Percentiles rank a stretch among this genome's conserved stretches.
Evolutionary conservation across 1,284 basidiomycete genomes (phyloP).

Genomic region (Pterula multifida): DNA sequence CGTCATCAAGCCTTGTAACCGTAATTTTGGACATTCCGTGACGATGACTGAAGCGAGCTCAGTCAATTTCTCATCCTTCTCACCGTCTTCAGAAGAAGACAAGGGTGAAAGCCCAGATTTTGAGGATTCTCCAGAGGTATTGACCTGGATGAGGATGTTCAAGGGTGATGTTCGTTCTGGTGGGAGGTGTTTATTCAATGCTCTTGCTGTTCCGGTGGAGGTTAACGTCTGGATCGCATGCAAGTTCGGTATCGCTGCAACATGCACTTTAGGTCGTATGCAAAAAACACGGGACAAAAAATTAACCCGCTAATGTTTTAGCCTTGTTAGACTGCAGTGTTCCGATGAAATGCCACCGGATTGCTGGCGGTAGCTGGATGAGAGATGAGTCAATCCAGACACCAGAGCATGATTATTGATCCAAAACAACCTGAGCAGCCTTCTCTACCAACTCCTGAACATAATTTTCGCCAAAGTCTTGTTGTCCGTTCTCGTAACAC

Average conservation of each 20-base stretch:
- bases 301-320: conserved; percentile 77
- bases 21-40: conserved; percentile 59
- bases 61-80: conserved; percentile 38
- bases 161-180: conserved; percentile 38
- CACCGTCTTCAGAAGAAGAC: conserved; percentile 11
- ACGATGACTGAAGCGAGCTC: conserved; percentile 68
- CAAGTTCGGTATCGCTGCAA: conserved; percentile 77
- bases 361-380: conserved; percentile 63
- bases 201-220: conserved; percentile 73
- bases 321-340: conserved; percentile 92
- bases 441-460: conserved; percentile 94
- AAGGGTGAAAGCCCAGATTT: conserved; percentile 81
- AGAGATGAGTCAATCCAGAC: too few relatives aligned
- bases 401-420: conserved; percentile 1
- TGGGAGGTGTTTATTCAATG: conserved; percentile 71
- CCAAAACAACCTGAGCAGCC: conserved; percentile 42
- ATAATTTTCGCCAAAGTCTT: conserved; percentile 97
- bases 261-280: conserved; percentile 4
- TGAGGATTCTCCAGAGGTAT: conserved; percentile 84
- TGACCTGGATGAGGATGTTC: conserved; percentile 83
- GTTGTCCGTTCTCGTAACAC: conserved; percentile 70
- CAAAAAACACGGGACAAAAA: conserved; percentile 6
- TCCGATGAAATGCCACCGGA: conserved; percentile 97
- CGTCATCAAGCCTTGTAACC: conserved; percentile 87
- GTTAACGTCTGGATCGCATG: conserved; percentile 87